A percentile compares a stretch with the other conserved stretches of the same genome.
Conservation (phyloP, 2,329 filamentous ascomycete genomes). For the Fusarium sp. region DNA sequence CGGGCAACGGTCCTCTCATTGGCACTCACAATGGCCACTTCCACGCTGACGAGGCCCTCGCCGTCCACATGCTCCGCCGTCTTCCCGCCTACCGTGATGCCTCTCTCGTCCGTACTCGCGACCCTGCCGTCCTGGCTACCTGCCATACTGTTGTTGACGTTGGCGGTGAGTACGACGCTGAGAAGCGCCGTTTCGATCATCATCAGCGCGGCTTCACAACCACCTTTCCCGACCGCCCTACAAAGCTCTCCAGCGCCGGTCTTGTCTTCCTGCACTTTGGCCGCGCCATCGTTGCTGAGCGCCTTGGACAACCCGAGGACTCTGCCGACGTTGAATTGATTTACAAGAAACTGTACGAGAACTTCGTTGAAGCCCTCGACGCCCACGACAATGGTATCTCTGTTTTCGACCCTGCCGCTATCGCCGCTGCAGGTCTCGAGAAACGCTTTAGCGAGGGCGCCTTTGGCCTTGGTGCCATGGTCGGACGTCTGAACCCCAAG, state of each 20-base stretch:
- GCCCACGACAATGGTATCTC: slow-evolving; percentile 97
- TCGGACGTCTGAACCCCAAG: slow-evolving; percentile 80
- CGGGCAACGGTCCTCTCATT: slow-evolving; percentile 68
- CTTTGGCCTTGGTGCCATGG: slow-evolving; percentile 85
- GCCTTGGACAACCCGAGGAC: slow-evolving; percentile 62
- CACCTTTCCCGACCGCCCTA: slow-evolving; percentile 83
- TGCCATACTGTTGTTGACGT: slow-evolving; percentile 98
- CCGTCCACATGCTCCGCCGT: slow-evolving; percentile 92
- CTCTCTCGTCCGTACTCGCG: slow-evolving; percentile 84
- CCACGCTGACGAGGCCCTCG: slow-evolving; percentile 97
- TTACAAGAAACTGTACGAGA: slow-evolving; percentile 89
- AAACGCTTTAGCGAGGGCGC: slow-evolving; percentile 86
- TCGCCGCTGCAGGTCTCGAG: slow-evolving; percentile 76
- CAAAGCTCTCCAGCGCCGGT: slow-evolving; percentile 93
- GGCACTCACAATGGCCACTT: slow-evolving; percentile 99
- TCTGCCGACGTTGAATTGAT: slow-evolving; percentile 76
- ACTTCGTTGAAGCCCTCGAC: slow-evolving; percentile 95
- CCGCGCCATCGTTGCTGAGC: slow-evolving; percentile 76
- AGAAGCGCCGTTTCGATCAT: slow-evolving; percentile 87
- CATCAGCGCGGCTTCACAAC: slow-evolving; percentile 92
- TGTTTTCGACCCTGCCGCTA: slow-evolving; percentile 75
- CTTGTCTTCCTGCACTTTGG: slow-evolving; percentile 98
- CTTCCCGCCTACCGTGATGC: slow-evolving; percentile 82
- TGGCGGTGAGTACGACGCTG: slow-evolving; percentile 89
- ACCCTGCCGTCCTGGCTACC: slow-evolving; percentile 77